phyloP scores from a whole-genome alignment of 441 rosid genomes.

The Brassica balearica region DNA sequence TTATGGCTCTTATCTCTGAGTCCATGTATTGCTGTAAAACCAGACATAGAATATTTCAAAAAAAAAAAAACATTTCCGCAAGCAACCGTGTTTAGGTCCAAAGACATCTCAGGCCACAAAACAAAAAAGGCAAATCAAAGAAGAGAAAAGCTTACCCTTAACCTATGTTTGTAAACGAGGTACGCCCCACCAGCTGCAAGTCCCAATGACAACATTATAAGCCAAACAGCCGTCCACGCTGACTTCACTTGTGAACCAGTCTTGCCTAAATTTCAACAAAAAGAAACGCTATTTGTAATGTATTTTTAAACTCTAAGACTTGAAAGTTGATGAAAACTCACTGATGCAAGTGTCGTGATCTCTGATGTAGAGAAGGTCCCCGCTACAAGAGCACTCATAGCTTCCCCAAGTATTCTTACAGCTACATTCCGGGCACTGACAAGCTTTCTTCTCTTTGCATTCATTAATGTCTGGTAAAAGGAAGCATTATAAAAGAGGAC shows the following conservation, averaged over 20 bases:
- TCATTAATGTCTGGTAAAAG: conserved; percentile 72
- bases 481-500: conserved; percentile 11
- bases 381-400: conserved; percentile 90
- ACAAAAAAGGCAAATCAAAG: background rate
- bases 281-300: background rate
- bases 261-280: conserved; percentile 60
- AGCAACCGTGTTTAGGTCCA: background rate
- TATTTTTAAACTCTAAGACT: conserved; percentile 1
- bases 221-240: conserved; percentile 91
- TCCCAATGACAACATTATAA: conserved; percentile 80
- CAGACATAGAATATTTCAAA: background rate
- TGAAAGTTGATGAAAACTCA: conserved; percentile 46
- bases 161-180: conserved; percentile 87
- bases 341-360: conserved; percentile 98
- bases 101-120: conserved; percentile 12
- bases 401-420: conserved; percentile 95
- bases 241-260: conserved; percentile 69
- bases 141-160: conserved; percentile 69
- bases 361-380: conserved; percentile 83
- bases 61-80: conserved; percentile 34
- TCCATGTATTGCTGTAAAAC: conserved; percentile 92
- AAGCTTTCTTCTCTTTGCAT: conserved; percentile 88
- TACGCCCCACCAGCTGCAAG: conserved; percentile 89
- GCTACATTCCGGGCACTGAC: conserved; percentile 91
- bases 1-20: conserved; percentile 98